A percentile compares a stretch with the other conserved stretches of the same genome.
phyloP scores from a whole-genome alignment of 768 basidiomycete genomes.

The Termitomyces sp. region DNA sequence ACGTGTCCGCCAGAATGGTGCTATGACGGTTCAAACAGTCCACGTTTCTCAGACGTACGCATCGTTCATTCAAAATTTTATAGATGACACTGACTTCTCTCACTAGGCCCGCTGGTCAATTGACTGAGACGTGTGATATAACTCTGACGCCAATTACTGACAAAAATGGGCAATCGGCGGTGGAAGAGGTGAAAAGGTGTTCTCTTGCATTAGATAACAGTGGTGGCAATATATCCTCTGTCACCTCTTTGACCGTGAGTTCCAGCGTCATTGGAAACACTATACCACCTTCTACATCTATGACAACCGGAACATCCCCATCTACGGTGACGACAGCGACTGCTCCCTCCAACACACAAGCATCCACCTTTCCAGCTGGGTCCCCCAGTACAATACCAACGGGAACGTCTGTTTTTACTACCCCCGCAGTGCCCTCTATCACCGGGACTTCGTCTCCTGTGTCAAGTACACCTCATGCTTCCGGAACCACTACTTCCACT shows the following conservation, averaged over 20 bases:
- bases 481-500: too few species aligned
- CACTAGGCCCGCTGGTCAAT: conserved; percentile 45
- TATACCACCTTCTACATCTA: conserved; percentile 3
- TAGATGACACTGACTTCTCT: conserved; percentile 11
- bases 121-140: conserved; percentile 58
- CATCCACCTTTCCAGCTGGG: background rate
- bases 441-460: background rate
- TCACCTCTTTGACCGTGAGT: conserved; percentile 18
- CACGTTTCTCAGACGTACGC: conserved; percentile 47
- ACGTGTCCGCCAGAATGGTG: conserved; percentile 27
- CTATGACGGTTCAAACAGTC: conserved; percentile 41
- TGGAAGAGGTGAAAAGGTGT: conserved; percentile 54
- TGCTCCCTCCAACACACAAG: conserved; percentile 1
- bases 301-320: conserved; percentile 12
- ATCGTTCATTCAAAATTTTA: background rate
- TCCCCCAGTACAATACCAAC: background rate
- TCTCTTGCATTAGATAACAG: conserved; percentile 33
- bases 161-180: conserved; percentile 42
- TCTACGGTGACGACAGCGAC: conserved; percentile 13
- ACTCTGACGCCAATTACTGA: conserved; percentile 54
- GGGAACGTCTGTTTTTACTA: background rate
- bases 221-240: conserved; percentile 8
- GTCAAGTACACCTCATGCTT: background rate
- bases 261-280: conserved; percentile 15
- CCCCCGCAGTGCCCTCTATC: background rate